phyloP scores from a whole-genome alignment of 1,284 basidiomycete species.

The Cutaneotrichosporon sp. region DNA sequence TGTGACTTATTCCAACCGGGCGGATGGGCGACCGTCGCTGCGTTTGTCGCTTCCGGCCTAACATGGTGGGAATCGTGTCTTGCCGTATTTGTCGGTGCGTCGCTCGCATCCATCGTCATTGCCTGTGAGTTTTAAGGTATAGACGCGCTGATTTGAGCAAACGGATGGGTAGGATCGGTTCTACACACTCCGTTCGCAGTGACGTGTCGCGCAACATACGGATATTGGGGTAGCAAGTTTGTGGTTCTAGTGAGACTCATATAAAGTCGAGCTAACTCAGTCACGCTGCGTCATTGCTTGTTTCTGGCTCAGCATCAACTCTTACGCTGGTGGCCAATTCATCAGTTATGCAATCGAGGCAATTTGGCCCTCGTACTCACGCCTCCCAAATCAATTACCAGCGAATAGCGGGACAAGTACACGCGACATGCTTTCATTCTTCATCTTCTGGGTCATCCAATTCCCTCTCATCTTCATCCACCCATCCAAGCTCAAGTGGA shows the following conservation, averaged over 20 bases:
- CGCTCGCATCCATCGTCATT: slow-evolving; percentile 37
- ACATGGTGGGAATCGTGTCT: slow-evolving; percentile 42
- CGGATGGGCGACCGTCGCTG: slow-evolving; percentile 41
- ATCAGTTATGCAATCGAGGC: slow-evolving; percentile 65
- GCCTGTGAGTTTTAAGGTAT: slow-evolving; percentile 31
- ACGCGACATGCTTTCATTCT: slow-evolving; percentile 63
- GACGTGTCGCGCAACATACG: slow-evolving; percentile 71
- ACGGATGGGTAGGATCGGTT: slow-evolving; percentile 69
- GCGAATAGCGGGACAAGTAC: slow-evolving; percentile 64
- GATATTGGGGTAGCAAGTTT: slow-evolving; percentile 61
- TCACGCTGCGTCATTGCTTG: slow-evolving; percentile 69
- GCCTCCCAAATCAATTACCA: slow-evolving; percentile 65
- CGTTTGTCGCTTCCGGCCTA: slow-evolving; percentile 41
- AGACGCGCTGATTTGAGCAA: slow-evolving; percentile 42
- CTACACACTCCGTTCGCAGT: slow-evolving; percentile 70
- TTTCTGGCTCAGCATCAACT: no score
- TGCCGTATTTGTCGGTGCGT: slow-evolving; percentile 37
- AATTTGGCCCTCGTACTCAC: slow-evolving; percentile 70
- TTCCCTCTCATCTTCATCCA: slow-evolving; percentile 70
- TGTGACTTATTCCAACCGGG: slow-evolving; percentile 27
- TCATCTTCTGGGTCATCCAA: slow-evolving; percentile 66
- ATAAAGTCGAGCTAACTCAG: not conserved
- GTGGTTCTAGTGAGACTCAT: slow-evolving; percentile 52
- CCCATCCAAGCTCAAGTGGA: slow-evolving; percentile 68
- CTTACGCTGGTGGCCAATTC: no score